Percentiles rank a stretch among this genome's conserved stretches.
phyloP scores from a whole-genome alignment of 2,329 filamentous ascomycete genomes.

The Fusarium sambucinum region DNA sequence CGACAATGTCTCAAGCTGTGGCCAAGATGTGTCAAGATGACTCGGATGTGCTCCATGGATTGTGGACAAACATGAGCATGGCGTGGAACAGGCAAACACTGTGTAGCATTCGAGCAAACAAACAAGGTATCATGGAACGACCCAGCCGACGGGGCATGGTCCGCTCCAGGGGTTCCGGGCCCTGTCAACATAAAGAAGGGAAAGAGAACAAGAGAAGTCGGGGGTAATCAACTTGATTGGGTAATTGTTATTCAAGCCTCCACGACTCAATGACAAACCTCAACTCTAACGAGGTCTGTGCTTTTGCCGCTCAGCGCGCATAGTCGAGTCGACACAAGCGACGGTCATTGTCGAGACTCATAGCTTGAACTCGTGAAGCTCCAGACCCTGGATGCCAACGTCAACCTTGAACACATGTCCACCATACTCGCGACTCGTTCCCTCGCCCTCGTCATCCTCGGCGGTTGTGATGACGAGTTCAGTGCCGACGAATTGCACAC shows the following conservation, averaged over 20 bases:
- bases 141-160: conserved; percentile 33
- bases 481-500: conserved; percentile 81
- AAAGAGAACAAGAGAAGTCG: conserved; percentile 11
- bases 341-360: conserved; percentile 17
- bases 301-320: conserved; percentile 15
- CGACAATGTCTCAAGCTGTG: not conserved
- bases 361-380: conserved; percentile 73
- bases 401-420: conserved; percentile 82
- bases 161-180: conserved; percentile 10
- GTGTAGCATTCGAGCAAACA: conserved; percentile 31
- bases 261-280: conserved; percentile 20
- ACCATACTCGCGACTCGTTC: conserved; percentile 71
- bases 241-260: conserved; percentile 13
- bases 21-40: conserved; percentile 14
- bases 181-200: conserved; percentile 10
- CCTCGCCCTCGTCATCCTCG: conserved; percentile 72
- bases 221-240: conserved; percentile 7
- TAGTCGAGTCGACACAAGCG: conserved; percentile 5
- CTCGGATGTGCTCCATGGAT: conserved; percentile 32
- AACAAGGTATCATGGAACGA: conserved; percentile 24
- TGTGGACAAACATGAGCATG: conserved; percentile 8
- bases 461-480: conserved; percentile 85
- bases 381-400: conserved; percentile 76
- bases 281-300: conserved; percentile 31
- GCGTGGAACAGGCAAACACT: conserved; percentile 14